Evolutionary conservation across 73 alveolate genomes (phyloP).

Genomic region (Paramecium pentaurelia): DNA sequence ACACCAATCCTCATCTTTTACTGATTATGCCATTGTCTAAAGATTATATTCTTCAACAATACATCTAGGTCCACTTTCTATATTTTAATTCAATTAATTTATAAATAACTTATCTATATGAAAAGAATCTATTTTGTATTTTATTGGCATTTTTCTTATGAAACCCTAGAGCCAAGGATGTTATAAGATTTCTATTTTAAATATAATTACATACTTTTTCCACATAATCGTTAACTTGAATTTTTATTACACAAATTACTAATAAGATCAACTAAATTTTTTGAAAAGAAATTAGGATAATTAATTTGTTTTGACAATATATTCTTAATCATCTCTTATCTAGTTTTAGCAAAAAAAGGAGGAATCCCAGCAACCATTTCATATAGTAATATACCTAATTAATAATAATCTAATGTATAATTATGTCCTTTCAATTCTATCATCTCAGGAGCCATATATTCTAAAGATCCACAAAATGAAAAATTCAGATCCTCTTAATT

Average conservation of each 20-base stretch:
- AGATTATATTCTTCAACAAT: background rate
- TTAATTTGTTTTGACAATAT: background rate
- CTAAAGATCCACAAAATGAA: constrained; percentile 79
- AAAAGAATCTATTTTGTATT: background rate
- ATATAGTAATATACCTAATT: constrained; percentile 60
- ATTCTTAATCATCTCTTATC: background rate
- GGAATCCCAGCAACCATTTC: constrained; percentile 73
- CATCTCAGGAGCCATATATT: constrained; percentile 75
- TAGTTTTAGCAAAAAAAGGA: constrained; percentile 57
- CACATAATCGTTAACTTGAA: background rate
- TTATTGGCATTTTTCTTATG: background rate
- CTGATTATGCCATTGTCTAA: background rate
- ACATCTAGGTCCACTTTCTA: background rate
- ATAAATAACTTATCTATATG: background rate
- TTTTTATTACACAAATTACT: background rate
- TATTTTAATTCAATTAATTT: background rate
- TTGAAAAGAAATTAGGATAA: constrained; percentile 5
- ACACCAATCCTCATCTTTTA: background rate
- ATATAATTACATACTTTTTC: background rate
- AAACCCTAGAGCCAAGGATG: constrained; percentile 41
- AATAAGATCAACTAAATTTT: background rate
- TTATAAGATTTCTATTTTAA: background rate
- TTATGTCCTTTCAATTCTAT: constrained; percentile 61
- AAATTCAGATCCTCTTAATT: constrained; percentile 50
- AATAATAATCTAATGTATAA: constrained; percentile 54